A percentile compares a stretch with the other conserved stretches of the same genome.
Evolutionary conservation across 2,329 filamentous ascomycete genomes (phyloP).

Genomic region (Arthrinium puccinioides): DNA sequence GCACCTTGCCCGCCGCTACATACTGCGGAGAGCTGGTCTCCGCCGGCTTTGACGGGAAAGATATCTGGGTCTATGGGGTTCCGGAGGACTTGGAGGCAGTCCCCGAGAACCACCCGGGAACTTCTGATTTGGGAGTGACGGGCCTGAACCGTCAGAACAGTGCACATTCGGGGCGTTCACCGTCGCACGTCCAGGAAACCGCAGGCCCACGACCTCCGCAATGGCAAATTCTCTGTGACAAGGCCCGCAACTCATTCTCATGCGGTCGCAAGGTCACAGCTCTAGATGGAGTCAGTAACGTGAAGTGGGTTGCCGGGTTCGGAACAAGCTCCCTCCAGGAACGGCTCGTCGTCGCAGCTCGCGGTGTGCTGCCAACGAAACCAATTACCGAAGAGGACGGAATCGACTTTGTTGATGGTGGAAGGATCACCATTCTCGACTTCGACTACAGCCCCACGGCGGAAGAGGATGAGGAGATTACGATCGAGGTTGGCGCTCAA

Average conservation of each 20-base stretch:
- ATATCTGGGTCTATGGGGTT: conserved; percentile 74
- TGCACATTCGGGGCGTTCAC: conserved; percentile 32
- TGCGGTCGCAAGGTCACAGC: conserved; percentile 59
- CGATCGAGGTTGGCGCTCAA: conserved; percentile 66
- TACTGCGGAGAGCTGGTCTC: conserved; percentile 64
- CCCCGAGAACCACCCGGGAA: conserved; percentile 30
- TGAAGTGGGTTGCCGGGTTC: conserved; percentile 63
- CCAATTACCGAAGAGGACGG: conserved; percentile 61
- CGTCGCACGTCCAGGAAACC: conserved; percentile 26
- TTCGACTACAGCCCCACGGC: conserved; percentile 58
- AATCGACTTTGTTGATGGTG: conserved; percentile 71
- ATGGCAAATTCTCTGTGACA: conserved; percentile 64
- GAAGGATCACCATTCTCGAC: conserved; percentile 64
- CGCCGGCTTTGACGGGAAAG: conserved; percentile 63
- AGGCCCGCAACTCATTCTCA: conserved; percentile 62
- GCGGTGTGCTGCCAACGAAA: conserved; percentile 55
- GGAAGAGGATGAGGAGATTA: conserved; percentile 50
- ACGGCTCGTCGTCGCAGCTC: conserved; percentile 63
- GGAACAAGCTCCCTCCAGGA: conserved; percentile 41
- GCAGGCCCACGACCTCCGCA: conserved; percentile 44
- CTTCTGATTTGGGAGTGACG: conserved; percentile 18
- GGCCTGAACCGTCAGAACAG: conserved; percentile 31
- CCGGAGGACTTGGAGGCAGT: conserved; percentile 64
- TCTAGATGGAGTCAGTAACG: conserved; percentile 57
- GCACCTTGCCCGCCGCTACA: conserved; percentile 62